Evolutionary conservation across 2,329 filamentous ascomycete species (phyloP).

Genomic region (Penicillium oxalicum): DNA sequence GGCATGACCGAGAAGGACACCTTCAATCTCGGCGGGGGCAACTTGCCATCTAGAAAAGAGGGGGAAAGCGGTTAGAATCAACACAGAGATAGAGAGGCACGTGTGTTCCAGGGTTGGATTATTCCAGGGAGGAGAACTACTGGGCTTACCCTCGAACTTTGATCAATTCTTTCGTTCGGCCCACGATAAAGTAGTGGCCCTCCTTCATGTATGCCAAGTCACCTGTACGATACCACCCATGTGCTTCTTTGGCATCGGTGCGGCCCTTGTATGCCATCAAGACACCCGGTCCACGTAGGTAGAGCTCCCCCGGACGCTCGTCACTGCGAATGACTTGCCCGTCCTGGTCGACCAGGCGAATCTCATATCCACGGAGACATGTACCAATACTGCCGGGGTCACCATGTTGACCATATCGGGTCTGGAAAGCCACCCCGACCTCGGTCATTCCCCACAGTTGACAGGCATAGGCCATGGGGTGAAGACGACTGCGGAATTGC

Average conservation of each 20-base stretch:
- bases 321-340: constrained; percentile 27
- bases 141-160: constrained; percentile 42
- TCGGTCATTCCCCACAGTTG: constrained; percentile 55
- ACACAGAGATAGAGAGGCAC: not conserved
- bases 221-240: constrained; percentile 42
- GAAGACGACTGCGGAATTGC: constrained; percentile 39
- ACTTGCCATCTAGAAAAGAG: constrained; percentile 40
- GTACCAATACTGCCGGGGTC: constrained; percentile 45
- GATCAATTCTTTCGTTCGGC: constrained; percentile 42
- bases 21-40: constrained; percentile 45
- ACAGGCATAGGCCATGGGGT: constrained; percentile 37
- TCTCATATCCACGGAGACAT: constrained; percentile 37
- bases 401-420: constrained; percentile 36
- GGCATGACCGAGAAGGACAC: constrained; percentile 40
- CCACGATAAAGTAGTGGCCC: constrained; percentile 37
- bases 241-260: constrained; percentile 28
- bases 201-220: constrained; percentile 36
- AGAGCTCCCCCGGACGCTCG: constrained; percentile 36
- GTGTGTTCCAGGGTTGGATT: too few species aligned
- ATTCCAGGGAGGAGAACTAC: not conserved
- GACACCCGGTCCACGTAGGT: constrained; percentile 35
- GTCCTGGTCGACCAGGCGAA: constrained; percentile 32
- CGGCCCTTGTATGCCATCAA: constrained; percentile 36
- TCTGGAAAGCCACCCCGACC: constrained; percentile 42
- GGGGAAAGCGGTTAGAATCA: not conserved